Percentiles rank a stretch among this genome's conserved stretches.
Evolutionary conservation across 345 rosid genomes (phyloP).

Genomic region (Balakata baccata): DNA sequence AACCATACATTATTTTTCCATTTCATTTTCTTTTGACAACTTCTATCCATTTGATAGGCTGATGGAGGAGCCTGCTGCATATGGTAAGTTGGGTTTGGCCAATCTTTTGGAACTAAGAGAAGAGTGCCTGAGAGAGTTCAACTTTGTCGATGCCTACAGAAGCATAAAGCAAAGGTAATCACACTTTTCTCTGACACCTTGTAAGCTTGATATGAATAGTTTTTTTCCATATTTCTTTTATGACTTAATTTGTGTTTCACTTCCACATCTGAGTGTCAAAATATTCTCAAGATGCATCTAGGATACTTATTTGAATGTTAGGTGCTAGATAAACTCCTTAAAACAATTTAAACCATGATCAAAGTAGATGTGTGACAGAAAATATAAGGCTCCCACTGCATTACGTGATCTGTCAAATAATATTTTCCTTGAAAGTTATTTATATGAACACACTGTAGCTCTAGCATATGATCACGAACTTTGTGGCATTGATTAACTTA

Average conservation of each 20-base stretch:
- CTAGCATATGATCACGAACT: not conserved
- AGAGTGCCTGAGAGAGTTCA: conserved; percentile 97
- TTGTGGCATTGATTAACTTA: not conserved
- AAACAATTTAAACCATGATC: conserved; percentile 1
- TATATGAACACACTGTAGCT: not conserved
- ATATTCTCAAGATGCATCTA: not conserved
- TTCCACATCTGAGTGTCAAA: not conserved
- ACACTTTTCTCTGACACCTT: not conserved
- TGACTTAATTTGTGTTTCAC: not conserved
- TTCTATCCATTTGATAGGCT: conserved; percentile 46
- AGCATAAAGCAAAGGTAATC: conserved; percentile 89
- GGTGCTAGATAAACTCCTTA: not conserved
- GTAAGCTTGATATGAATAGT: not conserved
- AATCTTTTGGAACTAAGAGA: conserved; percentile 97
- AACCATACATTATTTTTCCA: not conserved
- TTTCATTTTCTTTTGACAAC: conserved; percentile 12
- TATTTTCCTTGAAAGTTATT: not conserved
- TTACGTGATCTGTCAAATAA: not conserved
- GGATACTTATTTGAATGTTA: not conserved
- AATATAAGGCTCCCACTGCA: not conserved
- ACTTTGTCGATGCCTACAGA: conserved; percentile 90
- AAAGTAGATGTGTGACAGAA: not conserved
- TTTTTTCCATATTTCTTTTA: not conserved
- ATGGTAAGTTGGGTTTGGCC: conserved; percentile 94
- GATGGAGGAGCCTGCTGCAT: conserved; percentile 99